A percentile compares a stretch with the other conserved stretches of the same genome.
Conservation (phyloP, 169 alveolate species). For the Plasmodium vinckei region DNA sequence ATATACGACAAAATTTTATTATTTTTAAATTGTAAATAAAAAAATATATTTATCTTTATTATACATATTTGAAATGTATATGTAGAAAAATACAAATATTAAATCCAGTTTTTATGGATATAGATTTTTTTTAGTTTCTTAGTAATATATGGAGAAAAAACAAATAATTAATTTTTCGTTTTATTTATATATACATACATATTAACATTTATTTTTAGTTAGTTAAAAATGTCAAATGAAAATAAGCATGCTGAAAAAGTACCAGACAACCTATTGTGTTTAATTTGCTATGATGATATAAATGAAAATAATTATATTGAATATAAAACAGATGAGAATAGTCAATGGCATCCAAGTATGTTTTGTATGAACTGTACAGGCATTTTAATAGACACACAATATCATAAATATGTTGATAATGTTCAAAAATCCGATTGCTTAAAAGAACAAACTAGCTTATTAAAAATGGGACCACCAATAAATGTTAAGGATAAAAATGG, state of each 20-base stretch:
- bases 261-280: slow-evolving; percentile 65
- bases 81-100: neutral
- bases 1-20: too few relatives aligned
- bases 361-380: slow-evolving; percentile 79
- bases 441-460: slow-evolving; percentile 82
- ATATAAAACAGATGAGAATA: slow-evolving; percentile 71
- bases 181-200: neutral
- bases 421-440: slow-evolving; percentile 83
- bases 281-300: slow-evolving; percentile 81
- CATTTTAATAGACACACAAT: slow-evolving; percentile 80
- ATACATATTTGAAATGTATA: too few relatives aligned
- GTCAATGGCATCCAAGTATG: slow-evolving; percentile 79
- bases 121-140: neutral
- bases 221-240: slow-evolving; percentile 15
- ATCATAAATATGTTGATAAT: slow-evolving; percentile 81
- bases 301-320: slow-evolving; percentile 79
- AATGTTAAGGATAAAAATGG: slow-evolving; percentile 85
- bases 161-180: neutral
- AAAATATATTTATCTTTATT: too few relatives aligned
- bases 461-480: slow-evolving; percentile 87
- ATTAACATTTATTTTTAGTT: too few relatives aligned
- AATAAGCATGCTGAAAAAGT: slow-evolving; percentile 38
- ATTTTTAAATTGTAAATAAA: too few relatives aligned
- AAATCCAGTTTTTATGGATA: neutral
- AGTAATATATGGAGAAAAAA: neutral